Conservation (phyloP, 495 filamentous ascomycete genomes). For the Lasiosphaeria hispida region DNA sequence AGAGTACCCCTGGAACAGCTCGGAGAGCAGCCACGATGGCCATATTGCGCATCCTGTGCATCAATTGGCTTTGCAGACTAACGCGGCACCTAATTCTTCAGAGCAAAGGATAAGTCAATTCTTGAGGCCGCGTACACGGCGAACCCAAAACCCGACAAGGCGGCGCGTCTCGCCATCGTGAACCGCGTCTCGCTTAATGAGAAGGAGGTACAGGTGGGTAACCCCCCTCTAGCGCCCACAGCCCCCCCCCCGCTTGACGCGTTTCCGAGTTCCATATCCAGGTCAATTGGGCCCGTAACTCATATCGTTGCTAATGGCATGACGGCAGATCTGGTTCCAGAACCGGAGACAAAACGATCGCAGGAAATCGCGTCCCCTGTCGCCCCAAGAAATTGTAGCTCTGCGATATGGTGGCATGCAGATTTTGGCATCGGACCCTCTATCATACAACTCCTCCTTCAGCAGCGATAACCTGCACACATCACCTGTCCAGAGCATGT, state of each 20-base stretch:
- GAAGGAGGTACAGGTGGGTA: slow-evolving; percentile 93
- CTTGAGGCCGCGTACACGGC: slow-evolving; percentile 83
- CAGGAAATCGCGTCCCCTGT: slow-evolving; percentile 82
- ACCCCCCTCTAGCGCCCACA: not conserved
- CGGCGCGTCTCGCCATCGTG: slow-evolving; percentile 77
- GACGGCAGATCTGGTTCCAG: slow-evolving; percentile 93
- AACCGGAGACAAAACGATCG: slow-evolving; percentile 93
- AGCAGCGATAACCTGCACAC: slow-evolving; percentile 19
- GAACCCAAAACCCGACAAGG: slow-evolving; percentile 92
- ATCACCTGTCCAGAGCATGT: slow-evolving; percentile 23
- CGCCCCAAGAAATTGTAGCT: slow-evolving; percentile 73
- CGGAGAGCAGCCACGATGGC: too few relatives aligned
- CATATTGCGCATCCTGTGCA: not conserved
- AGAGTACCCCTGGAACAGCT: not conserved
- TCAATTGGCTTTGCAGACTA: slow-evolving; percentile 4
- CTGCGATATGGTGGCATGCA: slow-evolving; percentile 56
- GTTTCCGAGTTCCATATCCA: slow-evolving; percentile 2
- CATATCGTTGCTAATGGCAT: slow-evolving; percentile 5
- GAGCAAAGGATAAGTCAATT: slow-evolving; percentile 83
- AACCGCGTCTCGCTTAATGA: slow-evolving; percentile 85
- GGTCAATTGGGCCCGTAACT: not conserved
- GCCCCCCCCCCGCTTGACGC: slow-evolving; percentile 17
- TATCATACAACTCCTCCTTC: slow-evolving; percentile 37
- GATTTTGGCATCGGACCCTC: slow-evolving; percentile 48
- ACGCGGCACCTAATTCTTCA: slow-evolving; percentile 35